phyloP scores from a whole-genome alignment of 2,329 filamentous ascomycete genomes.

The Fusarium palustre region DNA sequence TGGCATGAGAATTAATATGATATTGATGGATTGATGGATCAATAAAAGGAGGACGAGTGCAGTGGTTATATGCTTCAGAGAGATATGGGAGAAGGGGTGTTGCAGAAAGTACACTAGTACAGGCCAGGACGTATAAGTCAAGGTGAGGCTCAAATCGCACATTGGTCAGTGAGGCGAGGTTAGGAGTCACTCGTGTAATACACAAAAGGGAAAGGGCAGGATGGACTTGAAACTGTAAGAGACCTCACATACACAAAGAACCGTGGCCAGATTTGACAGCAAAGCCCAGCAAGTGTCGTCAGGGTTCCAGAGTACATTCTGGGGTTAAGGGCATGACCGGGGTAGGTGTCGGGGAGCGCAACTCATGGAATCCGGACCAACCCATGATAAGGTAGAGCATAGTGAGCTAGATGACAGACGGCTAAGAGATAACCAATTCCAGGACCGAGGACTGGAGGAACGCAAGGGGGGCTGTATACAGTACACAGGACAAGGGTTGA shows the following conservation, averaged over 20 bases:
- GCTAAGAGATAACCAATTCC: conserved; percentile 21
- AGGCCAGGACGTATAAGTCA: conserved; percentile 23
- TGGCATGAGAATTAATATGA: conserved; percentile 34
- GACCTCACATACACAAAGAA: conserved; percentile 22
- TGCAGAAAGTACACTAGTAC: conserved; percentile 10
- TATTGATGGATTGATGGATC: not conserved
- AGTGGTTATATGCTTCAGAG: conserved; percentile 32
- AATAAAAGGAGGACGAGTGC: conserved; percentile 7
- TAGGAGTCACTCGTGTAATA: conserved; percentile 38
- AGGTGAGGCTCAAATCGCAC: conserved; percentile 48
- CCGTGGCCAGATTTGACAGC: conserved; percentile 17
- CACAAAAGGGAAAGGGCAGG: conserved; percentile 33
- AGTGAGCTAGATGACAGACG: conserved; percentile 25
- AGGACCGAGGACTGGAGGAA: conserved; percentile 22
- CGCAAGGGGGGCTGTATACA: conserved; percentile 21
- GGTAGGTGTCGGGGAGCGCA: conserved; percentile 35
- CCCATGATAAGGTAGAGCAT: conserved; percentile 30
- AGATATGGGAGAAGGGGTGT: conserved; percentile 15
- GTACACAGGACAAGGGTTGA: conserved; percentile 21
- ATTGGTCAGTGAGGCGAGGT: conserved; percentile 47
- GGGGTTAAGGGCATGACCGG: conserved; percentile 32
- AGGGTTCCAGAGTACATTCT: conserved; percentile 45
- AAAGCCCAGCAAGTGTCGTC: conserved; percentile 38
- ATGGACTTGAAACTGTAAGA: conserved; percentile 41
- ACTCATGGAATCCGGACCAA: conserved; percentile 26